These are phyloP conservation scores for Strobilomyces confusus DNA, from an alignment of 768 basidiomycete species.

Conservation along the genomic window DNA sequence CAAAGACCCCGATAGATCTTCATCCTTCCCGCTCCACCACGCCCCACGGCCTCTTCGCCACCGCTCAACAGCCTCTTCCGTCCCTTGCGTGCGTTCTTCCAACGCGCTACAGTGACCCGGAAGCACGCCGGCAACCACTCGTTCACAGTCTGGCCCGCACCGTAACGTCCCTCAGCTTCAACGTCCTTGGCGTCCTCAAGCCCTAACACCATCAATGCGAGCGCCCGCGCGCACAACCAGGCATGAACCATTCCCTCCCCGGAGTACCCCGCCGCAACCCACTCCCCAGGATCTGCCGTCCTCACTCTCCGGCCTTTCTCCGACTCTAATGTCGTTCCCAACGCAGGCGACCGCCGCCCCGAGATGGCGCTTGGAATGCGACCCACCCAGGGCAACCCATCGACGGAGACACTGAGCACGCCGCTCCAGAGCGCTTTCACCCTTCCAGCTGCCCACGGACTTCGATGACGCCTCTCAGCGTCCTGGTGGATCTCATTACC, in stretches of 20 bases:
- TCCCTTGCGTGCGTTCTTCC: conserved; percentile 3
- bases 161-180: conserved; percentile 18
- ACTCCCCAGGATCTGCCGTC: conserved; percentile 49
- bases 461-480: conserved; percentile 9
- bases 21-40: conserved; percentile 25
- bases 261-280: conserved; percentile 67
- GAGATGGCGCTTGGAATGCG: conserved; percentile 49
- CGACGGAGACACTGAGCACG: conserved; percentile 57
- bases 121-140: conserved; percentile 27
- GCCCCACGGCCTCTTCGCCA: not conserved
- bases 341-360: conserved; percentile 32
- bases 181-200: conserved; percentile 22
- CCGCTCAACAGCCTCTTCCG: conserved; percentile 2
- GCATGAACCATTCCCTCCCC: conserved; percentile 76
- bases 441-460: conserved; percentile 39
- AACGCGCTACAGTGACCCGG: conserved; percentile 13
- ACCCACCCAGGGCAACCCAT: conserved; percentile 68
- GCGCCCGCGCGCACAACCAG: conserved; percentile 56
- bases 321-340: not conserved
- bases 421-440: conserved; percentile 63
- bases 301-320: conserved; percentile 5
- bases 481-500: conserved; percentile 9
- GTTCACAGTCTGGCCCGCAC: conserved; percentile 17
- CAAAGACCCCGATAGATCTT: conserved; percentile 19
- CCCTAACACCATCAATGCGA: conserved; percentile 58